Conservation (phyloP, 2,329 filamentous ascomycete genomes). For the Colletotrichum tamarilloi region DNA sequence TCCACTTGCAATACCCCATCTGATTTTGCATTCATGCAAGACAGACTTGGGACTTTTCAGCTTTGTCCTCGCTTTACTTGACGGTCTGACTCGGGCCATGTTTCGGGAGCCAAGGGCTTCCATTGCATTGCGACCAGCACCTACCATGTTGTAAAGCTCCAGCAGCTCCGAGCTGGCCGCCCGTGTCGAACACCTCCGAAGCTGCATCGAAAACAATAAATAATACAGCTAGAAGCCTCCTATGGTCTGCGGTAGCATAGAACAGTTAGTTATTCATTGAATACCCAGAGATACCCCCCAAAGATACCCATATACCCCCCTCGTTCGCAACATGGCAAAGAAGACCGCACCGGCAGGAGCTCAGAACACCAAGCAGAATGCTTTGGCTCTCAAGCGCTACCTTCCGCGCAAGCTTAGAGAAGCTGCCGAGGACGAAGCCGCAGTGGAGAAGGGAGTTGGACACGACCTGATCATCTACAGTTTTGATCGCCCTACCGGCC, state of each 20-base stretch:
- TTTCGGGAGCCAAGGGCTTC: constrained; percentile 31
- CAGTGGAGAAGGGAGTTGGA: constrained; percentile 34
- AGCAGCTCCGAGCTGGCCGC: constrained; percentile 31
- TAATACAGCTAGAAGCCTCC: constrained; percentile 27
- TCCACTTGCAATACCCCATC: constrained; percentile 29
- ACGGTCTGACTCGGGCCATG: constrained; percentile 28
- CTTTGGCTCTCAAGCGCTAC: constrained; percentile 32
- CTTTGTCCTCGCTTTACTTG: constrained; percentile 33
- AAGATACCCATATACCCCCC: constrained; percentile 26
- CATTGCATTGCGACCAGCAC: constrained; percentile 30
- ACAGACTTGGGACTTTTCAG: constrained; percentile 32
- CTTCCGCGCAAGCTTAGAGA: constrained; percentile 33
- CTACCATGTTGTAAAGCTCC: constrained; percentile 36
- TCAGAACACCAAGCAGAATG: constrained; percentile 35
- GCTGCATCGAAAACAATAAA: constrained; percentile 31
- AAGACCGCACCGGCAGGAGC: constrained; percentile 25
- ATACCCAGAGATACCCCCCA: constrained; percentile 34
- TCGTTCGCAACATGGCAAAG: constrained; percentile 15
- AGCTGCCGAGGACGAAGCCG: constrained; percentile 34
- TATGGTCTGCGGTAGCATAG: constrained; percentile 18
- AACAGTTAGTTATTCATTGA: constrained; percentile 29
- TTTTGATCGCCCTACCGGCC: constrained; percentile 34
- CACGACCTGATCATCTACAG: constrained; percentile 38
- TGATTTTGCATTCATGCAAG: constrained; percentile 31
- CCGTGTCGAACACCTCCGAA: constrained; percentile 6